Conservation (phyloP, 331 rosid genomes). For the Telfairia occidentalis region DNA sequence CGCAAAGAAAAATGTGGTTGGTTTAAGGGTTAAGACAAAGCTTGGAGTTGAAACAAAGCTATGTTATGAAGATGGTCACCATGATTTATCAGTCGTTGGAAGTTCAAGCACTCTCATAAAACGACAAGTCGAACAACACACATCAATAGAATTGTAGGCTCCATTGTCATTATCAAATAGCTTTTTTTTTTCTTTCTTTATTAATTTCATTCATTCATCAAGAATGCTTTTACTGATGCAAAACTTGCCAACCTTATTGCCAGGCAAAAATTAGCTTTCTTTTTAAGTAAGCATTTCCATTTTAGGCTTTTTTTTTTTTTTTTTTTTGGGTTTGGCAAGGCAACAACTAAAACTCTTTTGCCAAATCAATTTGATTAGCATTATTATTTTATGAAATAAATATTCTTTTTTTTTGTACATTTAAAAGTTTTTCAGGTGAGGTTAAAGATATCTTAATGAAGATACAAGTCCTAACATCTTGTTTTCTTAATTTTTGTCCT, state of each 20-base stretch:
- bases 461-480: too few relatives aligned
- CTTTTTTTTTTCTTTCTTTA: neutral
- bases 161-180: neutral
- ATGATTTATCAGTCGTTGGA: neutral
- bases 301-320: neutral
- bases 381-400: too few relatives aligned
- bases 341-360: too few relatives aligned
- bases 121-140: neutral
- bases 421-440: too few relatives aligned
- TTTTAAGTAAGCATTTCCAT: neutral
- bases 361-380: too few relatives aligned
- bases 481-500: too few relatives aligned
- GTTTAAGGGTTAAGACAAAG: slow-evolving; percentile 21
- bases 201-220: neutral
- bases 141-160: neutral
- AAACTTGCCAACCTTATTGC: neutral
- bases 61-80: neutral
- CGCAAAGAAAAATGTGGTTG: slow-evolving; percentile 44
- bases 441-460: too few relatives aligned
- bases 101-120: neutral
- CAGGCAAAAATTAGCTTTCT: neutral
- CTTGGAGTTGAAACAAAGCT: slow-evolving; percentile 77
- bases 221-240: neutral
- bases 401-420: too few relatives aligned
- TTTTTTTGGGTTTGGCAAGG: too few relatives aligned